Conservation (phyloP, 352 stramenopile genomes). For the Detonula confervacea region DNA sequence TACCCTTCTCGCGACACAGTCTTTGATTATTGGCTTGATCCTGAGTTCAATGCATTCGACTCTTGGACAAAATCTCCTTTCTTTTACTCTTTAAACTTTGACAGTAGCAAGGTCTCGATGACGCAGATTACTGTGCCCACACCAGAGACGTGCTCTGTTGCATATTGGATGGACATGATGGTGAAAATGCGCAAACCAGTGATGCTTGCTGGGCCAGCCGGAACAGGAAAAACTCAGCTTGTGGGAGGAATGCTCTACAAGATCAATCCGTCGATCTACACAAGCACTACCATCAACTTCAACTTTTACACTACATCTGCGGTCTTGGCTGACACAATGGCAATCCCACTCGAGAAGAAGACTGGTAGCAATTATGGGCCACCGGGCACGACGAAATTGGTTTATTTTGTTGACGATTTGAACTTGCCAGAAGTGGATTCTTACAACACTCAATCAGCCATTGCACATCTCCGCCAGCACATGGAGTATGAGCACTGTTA, state of each 20-base stretch:
- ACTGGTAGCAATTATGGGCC: constrained; percentile 94
- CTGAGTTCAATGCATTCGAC: constrained; percentile 91
- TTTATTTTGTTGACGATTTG: constrained; percentile 96
- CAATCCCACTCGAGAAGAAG: constrained; percentile 95
- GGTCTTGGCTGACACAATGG: constrained; percentile 93
- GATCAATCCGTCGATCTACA: constrained; percentile 36
- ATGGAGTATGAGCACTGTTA: constrained; percentile 96
- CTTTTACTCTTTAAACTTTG: constrained; percentile 89
- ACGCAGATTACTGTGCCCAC: constrained; percentile 94
- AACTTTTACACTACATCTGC: constrained; percentile 95
- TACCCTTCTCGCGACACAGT: constrained; percentile 94
- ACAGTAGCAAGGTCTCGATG: constrained; percentile 94
- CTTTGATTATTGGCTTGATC: constrained; percentile 97
- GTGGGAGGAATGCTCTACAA: constrained; percentile 91
- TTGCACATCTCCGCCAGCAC: constrained; percentile 93
- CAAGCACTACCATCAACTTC: constrained; percentile 94
- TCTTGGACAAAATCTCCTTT: constrained; percentile 91
- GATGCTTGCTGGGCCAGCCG: constrained; percentile 93
- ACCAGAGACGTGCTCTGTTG: constrained; percentile 93
- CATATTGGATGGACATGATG: constrained; percentile 93
- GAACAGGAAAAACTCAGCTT: constrained; percentile 95
- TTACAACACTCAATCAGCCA: constrained; percentile 95
- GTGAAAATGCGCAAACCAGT: constrained; percentile 90
- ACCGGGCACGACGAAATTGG: constrained; percentile 91
- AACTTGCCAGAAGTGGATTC: constrained; percentile 96